A percentile compares a stretch with the other conserved stretches of the same genome.
Evolutionary conservation across 208 protist genomes (phyloP).

Genomic region (Leishmania tropica): DNA sequence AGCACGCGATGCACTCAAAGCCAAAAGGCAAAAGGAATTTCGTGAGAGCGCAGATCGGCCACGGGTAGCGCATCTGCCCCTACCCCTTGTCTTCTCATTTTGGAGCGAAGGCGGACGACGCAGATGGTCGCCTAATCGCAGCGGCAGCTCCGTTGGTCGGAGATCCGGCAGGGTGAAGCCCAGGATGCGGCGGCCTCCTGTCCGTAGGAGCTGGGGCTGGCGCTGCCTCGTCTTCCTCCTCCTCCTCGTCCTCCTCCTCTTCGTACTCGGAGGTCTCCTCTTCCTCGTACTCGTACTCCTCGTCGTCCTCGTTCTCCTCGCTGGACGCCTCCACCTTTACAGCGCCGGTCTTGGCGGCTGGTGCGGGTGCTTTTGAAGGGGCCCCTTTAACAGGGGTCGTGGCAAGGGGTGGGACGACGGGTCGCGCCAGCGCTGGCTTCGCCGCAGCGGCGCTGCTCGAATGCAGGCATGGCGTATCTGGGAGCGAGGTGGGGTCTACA

Average conservation of each 20-base stretch:
- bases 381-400: neutral
- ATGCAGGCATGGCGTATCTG: neutral
- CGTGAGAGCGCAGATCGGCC: neutral
- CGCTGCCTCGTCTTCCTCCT: constrained; percentile 1
- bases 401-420: neutral
- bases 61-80: neutral
- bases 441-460: neutral
- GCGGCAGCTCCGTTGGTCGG: neutral
- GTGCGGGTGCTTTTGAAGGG: neutral
- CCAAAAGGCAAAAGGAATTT: too few relatives aligned
- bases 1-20: too few relatives aligned
- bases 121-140: neutral
- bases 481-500: neutral
- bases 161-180: neutral
- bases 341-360: constrained; percentile 1
- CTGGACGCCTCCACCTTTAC: constrained; percentile 9
- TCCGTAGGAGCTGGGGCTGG: neutral
- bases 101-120: neutral
- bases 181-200: neutral
- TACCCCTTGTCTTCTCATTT: constrained; percentile 4
- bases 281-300: constrained; percentile 21
- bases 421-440: neutral
- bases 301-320: constrained; percentile 12
- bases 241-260: constrained; percentile 9
- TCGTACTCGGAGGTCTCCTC: constrained; percentile 10